Evolutionary conservation across 2,329 filamentous ascomycete species (phyloP).

Genomic region (Juglanconis oblonga): DNA sequence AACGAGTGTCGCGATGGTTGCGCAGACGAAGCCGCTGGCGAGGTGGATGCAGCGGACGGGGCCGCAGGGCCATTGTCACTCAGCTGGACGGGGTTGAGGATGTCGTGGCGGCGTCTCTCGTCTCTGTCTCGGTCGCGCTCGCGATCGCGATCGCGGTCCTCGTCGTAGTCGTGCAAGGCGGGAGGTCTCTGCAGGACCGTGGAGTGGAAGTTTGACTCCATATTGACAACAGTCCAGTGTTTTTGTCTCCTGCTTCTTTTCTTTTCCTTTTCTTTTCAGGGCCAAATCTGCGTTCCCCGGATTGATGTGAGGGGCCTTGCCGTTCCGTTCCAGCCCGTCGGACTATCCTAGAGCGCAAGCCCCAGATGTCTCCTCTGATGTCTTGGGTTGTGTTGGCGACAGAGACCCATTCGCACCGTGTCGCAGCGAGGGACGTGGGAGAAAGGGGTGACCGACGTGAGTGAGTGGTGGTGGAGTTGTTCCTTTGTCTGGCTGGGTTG

Average conservation of each 20-base stretch:
- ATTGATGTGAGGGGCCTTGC: neutral
- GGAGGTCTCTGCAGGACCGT: conserved; percentile 47
- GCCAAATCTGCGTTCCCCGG: no score
- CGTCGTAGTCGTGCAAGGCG: conserved; percentile 37
- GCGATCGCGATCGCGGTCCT: conserved; percentile 26
- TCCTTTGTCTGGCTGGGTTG: neutral
- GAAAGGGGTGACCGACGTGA: neutral
- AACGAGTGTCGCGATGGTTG: conserved; percentile 42
- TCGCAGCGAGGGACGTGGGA: neutral
- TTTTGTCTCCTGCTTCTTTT: neutral
- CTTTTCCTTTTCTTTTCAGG: neutral
- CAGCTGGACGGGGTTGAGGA: conserved; percentile 36
- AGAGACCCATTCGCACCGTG: conserved; percentile 15
- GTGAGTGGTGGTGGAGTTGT: neutral
- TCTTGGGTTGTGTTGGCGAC: conserved; percentile 5
- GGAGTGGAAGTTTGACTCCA: conserved; percentile 49
- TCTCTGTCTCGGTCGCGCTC: conserved; percentile 16
- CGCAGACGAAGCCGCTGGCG: neutral
- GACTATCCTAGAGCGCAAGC: conserved; percentile 6
- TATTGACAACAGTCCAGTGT: conserved; percentile 23
- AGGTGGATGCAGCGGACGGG: neutral
- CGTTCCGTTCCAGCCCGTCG: neutral
- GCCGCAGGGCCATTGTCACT: conserved; percentile 11
- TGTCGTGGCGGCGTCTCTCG: conserved; percentile 42
- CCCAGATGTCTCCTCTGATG: conserved; percentile 9